Conservation (phyloP, 2,329 filamentous ascomycete genomes). For the Claviceps citrina region DNA sequence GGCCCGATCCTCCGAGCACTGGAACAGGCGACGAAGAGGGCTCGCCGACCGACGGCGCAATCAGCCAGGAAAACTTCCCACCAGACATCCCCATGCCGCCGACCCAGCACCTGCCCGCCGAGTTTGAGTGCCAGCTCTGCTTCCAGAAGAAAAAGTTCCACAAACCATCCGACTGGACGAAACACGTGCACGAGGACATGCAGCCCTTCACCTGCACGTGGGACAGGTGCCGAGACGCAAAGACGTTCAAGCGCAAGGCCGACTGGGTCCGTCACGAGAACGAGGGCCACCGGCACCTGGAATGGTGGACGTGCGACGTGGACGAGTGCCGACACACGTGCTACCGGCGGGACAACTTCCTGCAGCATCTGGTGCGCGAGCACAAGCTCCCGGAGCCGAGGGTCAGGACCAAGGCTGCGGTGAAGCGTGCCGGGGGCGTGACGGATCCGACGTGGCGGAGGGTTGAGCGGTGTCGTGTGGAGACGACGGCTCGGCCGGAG, state of each 20-base stretch:
- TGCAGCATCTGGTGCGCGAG: slow-evolving; percentile 82
- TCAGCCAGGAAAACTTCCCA: slow-evolving; percentile 62
- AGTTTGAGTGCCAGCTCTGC: slow-evolving; percentile 82
- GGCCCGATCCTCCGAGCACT: slow-evolving; percentile 39
- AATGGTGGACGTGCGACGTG: slow-evolving; percentile 80
- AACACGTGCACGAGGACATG: slow-evolving; percentile 87
- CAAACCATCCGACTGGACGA: slow-evolving; percentile 93
- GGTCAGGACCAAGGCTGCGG: slow-evolving; percentile 55
- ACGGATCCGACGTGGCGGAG: slow-evolving; percentile 57
- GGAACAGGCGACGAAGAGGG: slow-evolving; percentile 42
- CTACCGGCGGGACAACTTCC: slow-evolving; percentile 80
- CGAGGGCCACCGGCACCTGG: slow-evolving; percentile 74
- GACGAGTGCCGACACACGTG: slow-evolving; percentile 69
- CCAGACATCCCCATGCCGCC: slow-evolving; percentile 69
- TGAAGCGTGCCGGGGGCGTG: slow-evolving; percentile 41
- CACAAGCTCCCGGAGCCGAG: slow-evolving; percentile 78
- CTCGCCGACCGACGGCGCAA: slow-evolving; percentile 52
- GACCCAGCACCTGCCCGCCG: slow-evolving; percentile 58
- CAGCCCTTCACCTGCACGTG: slow-evolving; percentile 91
- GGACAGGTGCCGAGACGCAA: slow-evolving; percentile 64
- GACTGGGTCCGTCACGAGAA: slow-evolving; percentile 94
- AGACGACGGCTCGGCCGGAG: slow-evolving; percentile 48
- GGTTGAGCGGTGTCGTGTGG: slow-evolving; percentile 61
- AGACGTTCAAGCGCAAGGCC: slow-evolving; percentile 88
- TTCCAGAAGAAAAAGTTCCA: slow-evolving; percentile 72